Evolutionary conservation across 495 filamentous ascomycete species (phyloP).

Genomic region (Thermochaetoides thermophila): DNA sequence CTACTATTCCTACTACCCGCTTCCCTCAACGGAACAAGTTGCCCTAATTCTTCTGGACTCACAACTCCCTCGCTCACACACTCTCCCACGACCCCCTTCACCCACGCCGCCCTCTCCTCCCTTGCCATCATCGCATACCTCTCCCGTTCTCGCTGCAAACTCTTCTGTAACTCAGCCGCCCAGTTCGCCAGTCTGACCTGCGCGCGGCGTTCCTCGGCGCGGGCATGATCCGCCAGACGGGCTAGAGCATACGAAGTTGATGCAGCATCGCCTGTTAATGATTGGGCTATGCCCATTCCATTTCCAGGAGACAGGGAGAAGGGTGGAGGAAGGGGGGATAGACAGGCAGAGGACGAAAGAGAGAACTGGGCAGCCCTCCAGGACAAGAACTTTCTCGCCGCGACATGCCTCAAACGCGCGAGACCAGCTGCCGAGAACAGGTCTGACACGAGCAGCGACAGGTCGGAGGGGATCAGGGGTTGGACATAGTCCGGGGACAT

Average conservation of each 20-base stretch:
- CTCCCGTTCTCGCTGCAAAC: conserved; percentile 64
- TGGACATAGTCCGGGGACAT: conserved; percentile 92
- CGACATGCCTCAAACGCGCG: conserved; percentile 73
- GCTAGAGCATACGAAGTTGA: conserved; percentile 47
- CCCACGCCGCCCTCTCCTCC: conserved; percentile 64
- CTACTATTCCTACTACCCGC: background rate
- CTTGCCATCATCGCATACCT: conserved; percentile 56
- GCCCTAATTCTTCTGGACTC: no score
- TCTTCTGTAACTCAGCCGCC: conserved; percentile 79
- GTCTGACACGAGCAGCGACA: conserved; percentile 50
- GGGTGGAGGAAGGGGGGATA: background rate
- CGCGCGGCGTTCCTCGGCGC: conserved; percentile 57
- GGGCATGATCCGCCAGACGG: conserved; percentile 53
- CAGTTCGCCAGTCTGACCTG: conserved; percentile 75
- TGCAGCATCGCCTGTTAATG: background rate
- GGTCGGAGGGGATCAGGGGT: conserved; percentile 67
- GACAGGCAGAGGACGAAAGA: conserved; percentile 2
- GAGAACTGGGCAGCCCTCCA: conserved; percentile 28
- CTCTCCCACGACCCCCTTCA: conserved; percentile 60
- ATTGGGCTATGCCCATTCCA: background rate
- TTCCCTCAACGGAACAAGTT: conserved; percentile 9
- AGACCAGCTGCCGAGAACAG: conserved; percentile 69
- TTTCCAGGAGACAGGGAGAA: background rate
- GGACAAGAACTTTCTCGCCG: conserved; percentile 75
- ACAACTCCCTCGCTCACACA: conserved; percentile 58